Evolutionary conservation across 192 early-diverging fungal species (phyloP).

Genomic region (Backusella australiensis): DNA sequence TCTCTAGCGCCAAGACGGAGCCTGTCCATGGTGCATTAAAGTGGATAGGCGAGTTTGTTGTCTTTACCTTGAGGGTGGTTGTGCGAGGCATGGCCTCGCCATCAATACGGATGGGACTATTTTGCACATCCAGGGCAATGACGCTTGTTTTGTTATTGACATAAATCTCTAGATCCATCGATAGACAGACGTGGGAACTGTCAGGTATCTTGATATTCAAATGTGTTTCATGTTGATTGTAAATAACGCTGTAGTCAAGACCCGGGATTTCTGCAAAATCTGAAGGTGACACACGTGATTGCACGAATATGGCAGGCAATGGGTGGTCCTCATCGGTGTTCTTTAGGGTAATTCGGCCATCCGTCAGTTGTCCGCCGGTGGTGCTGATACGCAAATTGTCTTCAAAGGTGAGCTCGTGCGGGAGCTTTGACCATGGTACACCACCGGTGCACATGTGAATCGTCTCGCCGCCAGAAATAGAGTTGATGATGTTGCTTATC

Average conservation of each 20-base stretch:
- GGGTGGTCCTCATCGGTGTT: background rate
- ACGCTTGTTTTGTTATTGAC: background rate
- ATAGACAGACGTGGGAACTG: background rate
- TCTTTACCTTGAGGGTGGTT: background rate
- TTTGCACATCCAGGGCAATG: background rate
- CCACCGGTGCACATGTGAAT: background rate
- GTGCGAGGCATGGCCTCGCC: background rate
- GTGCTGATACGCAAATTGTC: background rate
- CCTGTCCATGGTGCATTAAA: background rate
- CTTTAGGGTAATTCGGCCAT: background rate
- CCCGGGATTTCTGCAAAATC: background rate
- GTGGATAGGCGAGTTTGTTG: background rate
- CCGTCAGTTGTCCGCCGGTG: background rate
- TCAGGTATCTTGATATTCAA: background rate
- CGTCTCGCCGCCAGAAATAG: background rate
- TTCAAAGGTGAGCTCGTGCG: background rate
- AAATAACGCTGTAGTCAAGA: background rate
- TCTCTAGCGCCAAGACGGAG: background rate
- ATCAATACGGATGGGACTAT: background rate
- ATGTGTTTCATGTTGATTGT: background rate
- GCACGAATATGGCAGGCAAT: background rate
- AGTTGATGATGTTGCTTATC: background rate
- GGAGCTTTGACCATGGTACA: background rate
- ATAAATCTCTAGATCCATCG: background rate
- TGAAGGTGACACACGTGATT: background rate